Conservation (phyloP, 1,139 yeast species). For the Yueomyces sp. region DNA sequence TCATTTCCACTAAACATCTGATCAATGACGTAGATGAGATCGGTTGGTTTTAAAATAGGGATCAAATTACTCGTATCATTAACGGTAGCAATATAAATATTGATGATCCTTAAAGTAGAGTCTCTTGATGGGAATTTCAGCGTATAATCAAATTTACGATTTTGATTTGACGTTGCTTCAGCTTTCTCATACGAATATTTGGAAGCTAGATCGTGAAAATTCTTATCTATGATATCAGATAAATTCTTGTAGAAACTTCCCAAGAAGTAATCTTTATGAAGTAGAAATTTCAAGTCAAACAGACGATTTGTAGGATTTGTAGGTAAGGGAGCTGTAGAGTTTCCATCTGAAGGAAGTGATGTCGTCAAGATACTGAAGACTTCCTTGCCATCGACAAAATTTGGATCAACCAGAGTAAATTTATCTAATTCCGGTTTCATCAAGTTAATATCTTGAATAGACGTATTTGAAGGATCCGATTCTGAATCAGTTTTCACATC, state of each 20-base stretch:
- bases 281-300: conserved; percentile 8
- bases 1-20: conserved; percentile 10
- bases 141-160: not conserved
- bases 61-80: conserved; percentile 11
- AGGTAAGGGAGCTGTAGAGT: not conserved
- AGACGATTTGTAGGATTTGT: conserved; percentile 5
- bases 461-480: conserved; percentile 2
- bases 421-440: conserved; percentile 5
- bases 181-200: conserved; percentile 5
- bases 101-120: conserved; percentile 5
- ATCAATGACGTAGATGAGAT: conserved; percentile 8
- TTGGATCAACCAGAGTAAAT: conserved; percentile 16
- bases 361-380: conserved; percentile 6
- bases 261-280: conserved; percentile 12
- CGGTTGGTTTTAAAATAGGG: conserved; percentile 13
- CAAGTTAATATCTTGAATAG: not conserved
- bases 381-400: conserved; percentile 12
- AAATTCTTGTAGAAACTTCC: conserved; percentile 9
- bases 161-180: not conserved
- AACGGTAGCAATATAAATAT: conserved; percentile 1
- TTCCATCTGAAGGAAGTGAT: not conserved
- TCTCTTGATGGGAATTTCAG: conserved; percentile 9
- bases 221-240: conserved; percentile 4
- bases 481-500: not conserved
- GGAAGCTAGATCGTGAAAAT: not conserved